These are phyloP conservation scores for Favolaschia claudopus DNA, from an alignment of 768 basidiomycete genomes.

Conservation along the genomic window DNA sequence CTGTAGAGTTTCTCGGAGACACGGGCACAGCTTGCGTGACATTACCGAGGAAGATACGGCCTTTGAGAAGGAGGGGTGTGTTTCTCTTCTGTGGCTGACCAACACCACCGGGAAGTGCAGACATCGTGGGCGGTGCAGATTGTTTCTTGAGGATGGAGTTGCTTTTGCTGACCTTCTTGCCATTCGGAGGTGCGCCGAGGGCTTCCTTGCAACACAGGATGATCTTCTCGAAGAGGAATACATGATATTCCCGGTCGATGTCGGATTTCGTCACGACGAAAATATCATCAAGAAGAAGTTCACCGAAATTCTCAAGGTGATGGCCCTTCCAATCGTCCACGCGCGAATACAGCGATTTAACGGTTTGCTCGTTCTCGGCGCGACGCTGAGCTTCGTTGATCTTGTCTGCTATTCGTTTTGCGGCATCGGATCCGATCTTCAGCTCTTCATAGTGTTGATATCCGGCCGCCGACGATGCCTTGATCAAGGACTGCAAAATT, in stretches of 20 bases:
- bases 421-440: conserved; percentile 81
- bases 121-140: conserved; percentile 52
- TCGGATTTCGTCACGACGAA: conserved; percentile 97
- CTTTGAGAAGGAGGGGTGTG: conserved; percentile 89
- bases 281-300: conserved; percentile 92
- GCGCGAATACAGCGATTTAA: conserved; percentile 81
- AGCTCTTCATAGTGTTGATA: conserved; percentile 84
- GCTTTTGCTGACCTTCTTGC: conserved; percentile 80
- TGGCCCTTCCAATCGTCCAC: conserved; percentile 99
- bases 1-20: conserved; percentile 61
- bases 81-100: conserved; percentile 74
- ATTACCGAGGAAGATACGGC: conserved; percentile 96
- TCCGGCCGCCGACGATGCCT: conserved; percentile 66
- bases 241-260: conserved; percentile 96
- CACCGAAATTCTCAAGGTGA: conserved; percentile 92
- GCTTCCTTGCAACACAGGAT: conserved; percentile 99
- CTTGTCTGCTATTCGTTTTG: conserved; percentile 92
- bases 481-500: conserved; percentile 69
- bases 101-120: conserved; percentile 57
- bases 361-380: conserved; percentile 90
- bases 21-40: conserved; percentile 82
- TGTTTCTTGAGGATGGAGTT: conserved; percentile 92
- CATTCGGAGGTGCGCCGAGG: conserved; percentile 59
- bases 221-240: conserved; percentile 99
- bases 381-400: conserved; percentile 96